These are phyloP conservation scores for Suillus fuscotomentosus DNA, from an alignment of 768 basidiomycete species.

Conservation along the genomic window DNA sequence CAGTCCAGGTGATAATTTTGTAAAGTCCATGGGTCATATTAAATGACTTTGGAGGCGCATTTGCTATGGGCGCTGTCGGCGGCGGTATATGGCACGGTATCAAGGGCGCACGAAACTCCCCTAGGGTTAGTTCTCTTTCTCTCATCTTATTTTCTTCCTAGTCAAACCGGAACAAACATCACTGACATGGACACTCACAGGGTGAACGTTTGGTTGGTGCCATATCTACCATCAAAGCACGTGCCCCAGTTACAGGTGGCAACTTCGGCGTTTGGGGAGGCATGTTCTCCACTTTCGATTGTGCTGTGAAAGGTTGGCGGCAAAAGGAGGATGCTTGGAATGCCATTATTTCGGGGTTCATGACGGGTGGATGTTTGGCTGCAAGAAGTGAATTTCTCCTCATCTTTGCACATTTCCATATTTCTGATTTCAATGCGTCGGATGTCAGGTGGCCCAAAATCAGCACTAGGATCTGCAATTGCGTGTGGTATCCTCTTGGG, in stretches of 20 bases:
- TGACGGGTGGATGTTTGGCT: conserved; percentile 96
- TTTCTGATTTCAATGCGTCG: neutral
- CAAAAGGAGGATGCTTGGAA: conserved; percentile 99
- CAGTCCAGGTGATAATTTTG: conserved; percentile 4
- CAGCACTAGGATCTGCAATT: conserved; percentile 89
- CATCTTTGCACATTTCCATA: neutral
- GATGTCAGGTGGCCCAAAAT: conserved; percentile 80
- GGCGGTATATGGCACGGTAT: conserved; percentile 99
- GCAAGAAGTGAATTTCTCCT: conserved; percentile 71
- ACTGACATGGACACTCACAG: conserved; percentile 35
- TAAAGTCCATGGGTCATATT: conserved; percentile 95
- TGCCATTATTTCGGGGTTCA: conserved; percentile 95
- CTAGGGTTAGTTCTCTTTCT: conserved; percentile 57
- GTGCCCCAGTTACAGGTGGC: conserved; percentile 96
- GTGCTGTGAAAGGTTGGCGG: conserved; percentile 93
- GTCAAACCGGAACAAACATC: neutral
- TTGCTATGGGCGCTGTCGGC: conserved; percentile 97
- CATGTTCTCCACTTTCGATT: conserved; percentile 98
- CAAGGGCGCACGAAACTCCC: conserved; percentile 96
- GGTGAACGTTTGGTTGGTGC: conserved; percentile 95
- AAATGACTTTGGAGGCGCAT: conserved; percentile 97
- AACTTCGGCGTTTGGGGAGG: conserved; percentile 97
- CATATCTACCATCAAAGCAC: conserved; percentile 93
- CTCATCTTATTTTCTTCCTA: neutral
- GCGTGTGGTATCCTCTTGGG: conserved; percentile 96